Base-by-base conservation (phyloP, 108 stramenopile species). In the Skeletonema costatum region DNA sequence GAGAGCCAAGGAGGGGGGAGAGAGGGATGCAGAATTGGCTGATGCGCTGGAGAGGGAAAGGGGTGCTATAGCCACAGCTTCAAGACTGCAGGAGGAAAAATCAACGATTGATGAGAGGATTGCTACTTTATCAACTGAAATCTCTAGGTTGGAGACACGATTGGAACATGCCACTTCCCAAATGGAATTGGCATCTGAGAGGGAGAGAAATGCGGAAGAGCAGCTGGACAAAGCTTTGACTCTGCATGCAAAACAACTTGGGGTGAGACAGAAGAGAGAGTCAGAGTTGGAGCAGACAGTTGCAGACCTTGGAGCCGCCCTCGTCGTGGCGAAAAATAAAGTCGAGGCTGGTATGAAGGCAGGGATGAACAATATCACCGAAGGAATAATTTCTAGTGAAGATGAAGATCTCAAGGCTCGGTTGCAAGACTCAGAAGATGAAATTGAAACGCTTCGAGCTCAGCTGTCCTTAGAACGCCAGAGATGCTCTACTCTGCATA, bases 171-270 rank as follows among this genome's bases (percentile, higher is more conserved):
- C 90, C 11, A 72, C 86, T 30, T 82, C 88, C 32, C 79, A 83
- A 60, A 73, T 88, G 53, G 91, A 93, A 19, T 87, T 77, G 80
- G 88, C 92, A 2, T 81, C 82, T 56, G 87, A 87, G 12, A 70
- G 92, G 56, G 92, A 95, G 70, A 79, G 90, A 32, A 88, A 92
- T 63, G 92, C 94, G 7, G 92, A 93, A 58, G 90, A 90, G 38
- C 81, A 89, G 33, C 73, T 95, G 68, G 92, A 93, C 75, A 84
- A 81, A 35, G 85, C 86, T 19, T 67, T 95, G 51, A 87, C 85
- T 50, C 73, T 89, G 65, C 94, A 95, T 76, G 88, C 91, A 2
- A 84, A 88, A 10, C 94, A 95, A 66, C 85, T 95, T 60, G 85
- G 84, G 33, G 84, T 90, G 59, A 78, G 94, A 35, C 65, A 90